These are phyloP conservation scores for Clarkia xantiana DNA, from an alignment of 345 rosid genomes.

Conservation along the genomic window DNA sequence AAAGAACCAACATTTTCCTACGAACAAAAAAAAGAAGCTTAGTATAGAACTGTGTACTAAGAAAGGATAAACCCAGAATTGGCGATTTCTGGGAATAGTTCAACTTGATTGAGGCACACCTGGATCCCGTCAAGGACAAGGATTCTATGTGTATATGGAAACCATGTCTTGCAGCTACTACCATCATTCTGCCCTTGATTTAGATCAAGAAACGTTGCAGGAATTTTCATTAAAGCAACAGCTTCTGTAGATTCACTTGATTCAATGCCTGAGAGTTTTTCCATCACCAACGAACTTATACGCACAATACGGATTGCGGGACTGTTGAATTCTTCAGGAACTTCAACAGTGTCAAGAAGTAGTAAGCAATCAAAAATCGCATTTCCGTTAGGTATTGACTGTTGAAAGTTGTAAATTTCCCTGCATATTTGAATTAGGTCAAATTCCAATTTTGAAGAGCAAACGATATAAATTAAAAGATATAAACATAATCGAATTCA, in stretches of 20 bases:
- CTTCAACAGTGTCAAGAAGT: conserved; percentile 38
- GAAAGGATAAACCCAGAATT: too few relatives aligned
- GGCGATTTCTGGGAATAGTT: too few relatives aligned
- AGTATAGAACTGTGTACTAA: too few relatives aligned
- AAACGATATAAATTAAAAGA: too few relatives aligned
- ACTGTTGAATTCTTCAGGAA: conserved; percentile 37
- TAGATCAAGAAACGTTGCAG: conserved; percentile 40
- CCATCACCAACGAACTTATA: conserved; percentile 55
- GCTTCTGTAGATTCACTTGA: conserved; percentile 68
- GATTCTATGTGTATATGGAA: conserved; percentile 46
- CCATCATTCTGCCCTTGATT: conserved; percentile 10
- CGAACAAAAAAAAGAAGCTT: too few relatives aligned
- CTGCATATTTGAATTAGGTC: conserved; percentile 16
- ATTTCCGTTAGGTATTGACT: conserved; percentile 19
- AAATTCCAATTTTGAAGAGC: neutral
- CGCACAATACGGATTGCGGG: conserved; percentile 24
- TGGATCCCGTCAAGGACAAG: conserved; percentile 82
- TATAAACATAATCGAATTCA: too few relatives aligned
- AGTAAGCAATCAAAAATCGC: conserved; percentile 44
- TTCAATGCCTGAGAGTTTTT: conserved; percentile 67
- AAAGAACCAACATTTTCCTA: too few relatives aligned
- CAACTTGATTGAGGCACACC: conserved; percentile 34
- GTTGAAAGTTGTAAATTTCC: conserved; percentile 49
- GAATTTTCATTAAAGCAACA: conserved; percentile 63
- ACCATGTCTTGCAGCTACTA: conserved; percentile 47